A percentile compares a stretch with the other conserved stretches of the same genome.
Conservation (phyloP, 176 grass and related monocot genomes). For the Bromus sterilis region DNA sequence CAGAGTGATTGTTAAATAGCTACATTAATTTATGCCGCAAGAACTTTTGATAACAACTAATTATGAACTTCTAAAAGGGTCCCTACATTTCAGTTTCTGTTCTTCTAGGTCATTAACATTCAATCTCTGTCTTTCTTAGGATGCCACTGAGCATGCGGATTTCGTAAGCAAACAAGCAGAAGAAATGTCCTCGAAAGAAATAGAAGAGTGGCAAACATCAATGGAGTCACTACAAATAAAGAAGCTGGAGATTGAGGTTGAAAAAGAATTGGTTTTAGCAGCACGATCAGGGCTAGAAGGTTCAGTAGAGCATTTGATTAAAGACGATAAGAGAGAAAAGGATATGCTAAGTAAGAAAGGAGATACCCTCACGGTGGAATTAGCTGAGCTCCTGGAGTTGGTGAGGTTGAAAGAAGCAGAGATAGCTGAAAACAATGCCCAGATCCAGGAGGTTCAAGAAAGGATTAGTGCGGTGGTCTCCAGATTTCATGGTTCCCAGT, state of each 20-base stretch:
- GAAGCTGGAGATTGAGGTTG: slow-evolving; percentile 70
- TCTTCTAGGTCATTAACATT: background rate
- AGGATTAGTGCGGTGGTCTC: slow-evolving; percentile 54
- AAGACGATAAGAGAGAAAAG: slow-evolving; percentile 71
- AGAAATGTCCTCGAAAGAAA: slow-evolving; percentile 57
- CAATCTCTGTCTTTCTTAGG: slow-evolving; percentile 53
- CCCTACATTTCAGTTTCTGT: background rate
- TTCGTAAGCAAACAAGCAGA: slow-evolving; percentile 48
- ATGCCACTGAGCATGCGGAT: slow-evolving; percentile 63
- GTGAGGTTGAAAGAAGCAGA: slow-evolving; percentile 81
- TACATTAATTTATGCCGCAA: background rate
- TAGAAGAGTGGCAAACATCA: slow-evolving; percentile 77
- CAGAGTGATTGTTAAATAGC: background rate
- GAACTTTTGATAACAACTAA: background rate
- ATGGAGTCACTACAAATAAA: slow-evolving; percentile 78
- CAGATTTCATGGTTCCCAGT: slow-evolving; percentile 57
- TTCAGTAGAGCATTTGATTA: slow-evolving; percentile 66
- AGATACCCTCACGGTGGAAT: slow-evolving; percentile 56
- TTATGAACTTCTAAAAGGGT: slow-evolving; percentile 2
- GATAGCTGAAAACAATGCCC: slow-evolving; percentile 81
- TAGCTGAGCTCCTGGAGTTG: slow-evolving; percentile 66
- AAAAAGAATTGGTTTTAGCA: slow-evolving; percentile 68
- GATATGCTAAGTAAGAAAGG: slow-evolving; percentile 55
- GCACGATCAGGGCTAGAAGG: slow-evolving; percentile 59
- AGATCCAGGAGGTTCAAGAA: slow-evolving; percentile 67